These are phyloP conservation scores for Ophiostoma australiae DNA, from an alignment of 2,329 filamentous ascomycete species.

Conservation along the genomic window DNA sequence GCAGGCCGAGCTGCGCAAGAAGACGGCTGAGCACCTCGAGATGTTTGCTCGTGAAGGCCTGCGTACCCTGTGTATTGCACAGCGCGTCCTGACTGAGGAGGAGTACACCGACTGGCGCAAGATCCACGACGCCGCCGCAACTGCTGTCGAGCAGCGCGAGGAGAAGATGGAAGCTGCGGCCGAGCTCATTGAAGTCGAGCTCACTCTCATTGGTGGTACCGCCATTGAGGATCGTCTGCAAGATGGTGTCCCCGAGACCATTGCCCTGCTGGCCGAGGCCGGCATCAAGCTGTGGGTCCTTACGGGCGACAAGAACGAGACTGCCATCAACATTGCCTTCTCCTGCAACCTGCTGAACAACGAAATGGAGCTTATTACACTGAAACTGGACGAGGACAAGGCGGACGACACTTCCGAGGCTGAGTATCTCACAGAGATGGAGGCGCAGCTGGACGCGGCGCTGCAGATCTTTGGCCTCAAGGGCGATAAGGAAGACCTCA, in stretches of 20 bases:
- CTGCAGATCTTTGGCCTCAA: constrained; percentile 70
- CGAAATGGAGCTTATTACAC: constrained; percentile 91
- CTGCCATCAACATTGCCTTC: constrained; percentile 98
- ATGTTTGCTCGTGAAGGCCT: constrained; percentile 95
- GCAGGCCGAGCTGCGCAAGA: constrained; percentile 74
- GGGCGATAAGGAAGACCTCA: constrained; percentile 80
- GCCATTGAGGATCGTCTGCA: constrained; percentile 96
- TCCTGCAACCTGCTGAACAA: constrained; percentile 97
- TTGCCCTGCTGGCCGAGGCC: constrained; percentile 80
- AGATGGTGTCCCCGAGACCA: constrained; percentile 94
- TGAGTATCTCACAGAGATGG: constrained; percentile 52
- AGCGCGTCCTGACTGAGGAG: constrained; percentile 71
- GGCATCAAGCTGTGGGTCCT: constrained; percentile 99
- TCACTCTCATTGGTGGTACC: constrained; percentile 84
- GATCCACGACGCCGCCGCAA: constrained; percentile 80
- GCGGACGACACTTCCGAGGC: constrained; percentile 45
- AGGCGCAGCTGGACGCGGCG: constrained; percentile 68
- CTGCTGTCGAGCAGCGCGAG: constrained; percentile 78
- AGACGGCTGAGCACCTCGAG: constrained; percentile 89
- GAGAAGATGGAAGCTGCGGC: constrained; percentile 88
- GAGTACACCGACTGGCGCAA: constrained; percentile 82
- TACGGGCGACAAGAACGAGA: constrained; percentile 98
- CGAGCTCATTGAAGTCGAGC: constrained; percentile 83
- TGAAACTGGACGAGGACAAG: constrained; percentile 77
- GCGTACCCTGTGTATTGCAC: constrained; percentile 88